Conservation (phyloP, 2,329 filamentous ascomycete genomes). For the Cladophialophora psammophila region DNA sequence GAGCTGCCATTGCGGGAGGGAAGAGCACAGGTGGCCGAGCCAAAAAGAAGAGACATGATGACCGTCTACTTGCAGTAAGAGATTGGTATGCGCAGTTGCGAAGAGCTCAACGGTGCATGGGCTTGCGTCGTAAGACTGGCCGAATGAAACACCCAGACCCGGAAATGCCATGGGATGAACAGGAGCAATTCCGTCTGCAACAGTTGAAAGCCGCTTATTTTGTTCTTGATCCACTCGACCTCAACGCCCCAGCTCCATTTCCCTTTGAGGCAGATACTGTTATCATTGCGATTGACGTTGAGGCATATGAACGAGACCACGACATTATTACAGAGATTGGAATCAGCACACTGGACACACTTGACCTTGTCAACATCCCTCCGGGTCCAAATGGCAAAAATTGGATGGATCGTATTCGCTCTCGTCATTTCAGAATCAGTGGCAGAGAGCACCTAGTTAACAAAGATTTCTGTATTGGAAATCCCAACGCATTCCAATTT, state of each 20-base stretch:
- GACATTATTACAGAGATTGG: conserved; percentile 83
- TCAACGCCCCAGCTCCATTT: conserved; percentile 56
- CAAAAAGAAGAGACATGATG: conserved; percentile 59
- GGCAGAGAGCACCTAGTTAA: conserved; percentile 75
- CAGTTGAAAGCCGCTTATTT: conserved; percentile 40
- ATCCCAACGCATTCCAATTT: conserved; percentile 78
- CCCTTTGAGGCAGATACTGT: conserved; percentile 64
- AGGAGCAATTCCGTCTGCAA: conserved; percentile 39
- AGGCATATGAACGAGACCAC: conserved; percentile 75
- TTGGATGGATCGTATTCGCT: conserved; percentile 73
- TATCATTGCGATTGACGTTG: conserved; percentile 82
- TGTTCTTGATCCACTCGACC: conserved; percentile 50
- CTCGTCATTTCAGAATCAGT: conserved; percentile 76
- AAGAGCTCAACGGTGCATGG: conserved; percentile 73
- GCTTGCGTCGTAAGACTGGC: conserved; percentile 61
- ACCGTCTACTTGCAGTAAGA: conserved; percentile 59
- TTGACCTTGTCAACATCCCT: conserved; percentile 59
- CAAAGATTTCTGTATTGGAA: conserved; percentile 71
- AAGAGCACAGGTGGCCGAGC: conserved; percentile 58
- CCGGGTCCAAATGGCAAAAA: conserved; percentile 68
- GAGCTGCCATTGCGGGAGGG: conserved; percentile 55
- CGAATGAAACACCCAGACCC: conserved; percentile 27
- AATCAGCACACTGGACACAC: conserved; percentile 79
- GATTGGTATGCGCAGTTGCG: conserved; percentile 66
- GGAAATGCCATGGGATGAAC: conserved; percentile 41